Evolutionary conservation across 2,329 filamentous ascomycete genomes (phyloP).

Genomic region (Arthrobotrys megalospora): DNA sequence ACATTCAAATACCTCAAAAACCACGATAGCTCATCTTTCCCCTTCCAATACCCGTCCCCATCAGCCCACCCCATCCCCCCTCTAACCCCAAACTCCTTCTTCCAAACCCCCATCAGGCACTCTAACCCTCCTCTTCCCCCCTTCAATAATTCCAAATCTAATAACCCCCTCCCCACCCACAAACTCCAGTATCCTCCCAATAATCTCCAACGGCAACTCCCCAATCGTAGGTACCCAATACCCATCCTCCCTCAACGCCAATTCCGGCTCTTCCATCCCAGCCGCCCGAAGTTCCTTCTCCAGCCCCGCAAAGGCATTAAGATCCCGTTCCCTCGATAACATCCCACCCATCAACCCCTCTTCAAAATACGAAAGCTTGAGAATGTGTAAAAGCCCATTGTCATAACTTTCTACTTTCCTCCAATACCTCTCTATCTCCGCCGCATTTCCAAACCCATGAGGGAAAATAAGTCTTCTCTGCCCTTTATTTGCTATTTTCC

Average conservation of each 20-base stretch:
- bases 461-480: not conserved
- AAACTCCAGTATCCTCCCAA: slow-evolving; percentile 8
- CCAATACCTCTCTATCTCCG: slow-evolving; percentile 6
- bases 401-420: not conserved
- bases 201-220: slow-evolving; percentile 5
- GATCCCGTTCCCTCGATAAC: not conserved
- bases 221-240: slow-evolving; percentile 15
- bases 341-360: not conserved
- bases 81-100: slow-evolving; percentile 17
- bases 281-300: not conserved
- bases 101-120: slow-evolving; percentile 42
- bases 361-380: not conserved
- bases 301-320: not conserved
- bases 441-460: not conserved
- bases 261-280: not conserved
- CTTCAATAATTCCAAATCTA: not conserved
- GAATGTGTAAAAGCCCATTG: no score
- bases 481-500: not conserved
- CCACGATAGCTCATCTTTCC: slow-evolving; percentile 1
- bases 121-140: slow-evolving; percentile 3
- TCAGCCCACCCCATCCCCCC: slow-evolving; percentile 6
- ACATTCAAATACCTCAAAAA: slow-evolving; percentile 22
- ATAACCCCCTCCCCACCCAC: slow-evolving; percentile 2
- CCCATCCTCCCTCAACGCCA: not conserved
- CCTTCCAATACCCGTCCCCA: not conserved